These are phyloP conservation scores for Cladosporium halotolerans DNA, from an alignment of 2,329 filamentous ascomycete genomes.

Conservation along the genomic window DNA sequence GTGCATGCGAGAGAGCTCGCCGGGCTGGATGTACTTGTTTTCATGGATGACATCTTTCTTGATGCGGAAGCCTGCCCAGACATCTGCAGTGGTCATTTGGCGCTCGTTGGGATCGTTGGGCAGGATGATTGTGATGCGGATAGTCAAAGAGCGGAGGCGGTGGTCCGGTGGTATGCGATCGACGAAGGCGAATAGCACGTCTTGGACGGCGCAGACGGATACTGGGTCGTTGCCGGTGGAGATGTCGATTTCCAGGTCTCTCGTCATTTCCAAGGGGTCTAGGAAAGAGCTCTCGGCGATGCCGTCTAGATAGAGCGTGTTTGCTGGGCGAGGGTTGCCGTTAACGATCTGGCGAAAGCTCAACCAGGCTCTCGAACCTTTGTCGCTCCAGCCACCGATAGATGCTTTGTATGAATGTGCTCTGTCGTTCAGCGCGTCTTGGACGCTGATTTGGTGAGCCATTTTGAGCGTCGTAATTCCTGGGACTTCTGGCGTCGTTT, in stretches of 20 bases:
- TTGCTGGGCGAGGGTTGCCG: background rate
- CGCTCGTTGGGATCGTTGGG: background rate
- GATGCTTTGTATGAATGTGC: background rate
- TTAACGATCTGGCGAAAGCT: background rate
- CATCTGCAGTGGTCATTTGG: background rate
- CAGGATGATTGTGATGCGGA: background rate
- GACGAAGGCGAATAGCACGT: background rate
- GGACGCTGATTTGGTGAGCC: background rate
- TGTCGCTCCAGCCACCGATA: background rate
- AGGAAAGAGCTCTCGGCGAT: background rate
- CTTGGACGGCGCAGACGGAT: background rate
- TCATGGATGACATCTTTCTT: background rate
- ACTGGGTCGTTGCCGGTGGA: background rate
- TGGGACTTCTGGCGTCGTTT: background rate
- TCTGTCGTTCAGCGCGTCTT: background rate
- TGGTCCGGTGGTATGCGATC: background rate
- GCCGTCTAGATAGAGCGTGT: background rate
- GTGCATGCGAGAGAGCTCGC: slow-evolving; percentile 2
- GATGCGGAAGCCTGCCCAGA: background rate
- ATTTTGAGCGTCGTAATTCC: background rate
- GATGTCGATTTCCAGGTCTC: background rate
- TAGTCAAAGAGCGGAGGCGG: background rate
- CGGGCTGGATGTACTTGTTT: background rate
- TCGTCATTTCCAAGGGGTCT: background rate
- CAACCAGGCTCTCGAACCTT: background rate